phyloP scores from a whole-genome alignment of 2,329 filamentous ascomycete genomes.

The Colletotrichum euphorbiae region DNA sequence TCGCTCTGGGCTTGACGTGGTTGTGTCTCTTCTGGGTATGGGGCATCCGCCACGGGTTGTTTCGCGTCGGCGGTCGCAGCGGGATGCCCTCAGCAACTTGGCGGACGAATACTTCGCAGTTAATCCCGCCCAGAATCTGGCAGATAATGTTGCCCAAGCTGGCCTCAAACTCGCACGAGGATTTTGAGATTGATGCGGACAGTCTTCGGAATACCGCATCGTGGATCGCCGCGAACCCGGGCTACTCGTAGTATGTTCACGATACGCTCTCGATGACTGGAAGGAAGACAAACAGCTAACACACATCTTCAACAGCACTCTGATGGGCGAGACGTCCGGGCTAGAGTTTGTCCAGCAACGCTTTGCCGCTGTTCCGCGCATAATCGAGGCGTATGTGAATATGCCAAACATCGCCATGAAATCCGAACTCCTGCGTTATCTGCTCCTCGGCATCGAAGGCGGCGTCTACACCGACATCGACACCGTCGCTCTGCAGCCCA shows the following conservation, averaged over 20 bases:
- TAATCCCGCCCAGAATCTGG: conserved; percentile 36
- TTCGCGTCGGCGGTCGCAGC: neutral
- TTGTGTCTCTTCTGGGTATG: conserved; percentile 8
- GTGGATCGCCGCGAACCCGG: conserved; percentile 39
- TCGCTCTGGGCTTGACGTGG: neutral
- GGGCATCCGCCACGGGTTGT: neutral
- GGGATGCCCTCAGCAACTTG: neutral
- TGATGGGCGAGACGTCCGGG: conserved; percentile 44
- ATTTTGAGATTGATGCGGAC: neutral
- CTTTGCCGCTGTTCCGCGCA: conserved; percentile 38
- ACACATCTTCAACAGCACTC: conserved; percentile 36
- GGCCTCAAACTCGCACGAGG: neutral
- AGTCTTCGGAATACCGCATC: conserved; percentile 26
- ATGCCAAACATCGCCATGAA: conserved; percentile 57
- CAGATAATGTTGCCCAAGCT: conserved; percentile 36
- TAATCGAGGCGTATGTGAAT: conserved; percentile 42
- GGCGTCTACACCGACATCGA: conserved; percentile 75
- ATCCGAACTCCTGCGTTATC: conserved; percentile 75
- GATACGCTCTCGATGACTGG: neutral
- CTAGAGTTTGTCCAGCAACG: conserved; percentile 42
- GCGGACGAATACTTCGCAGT: conserved; percentile 12
- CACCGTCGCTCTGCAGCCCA: conserved; percentile 50
- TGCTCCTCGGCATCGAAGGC: conserved; percentile 79
- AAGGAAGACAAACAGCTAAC: neutral
- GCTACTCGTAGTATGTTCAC: conserved; percentile 34